A percentile compares a stretch with the other conserved stretches of the same genome.
Evolutionary conservation across 2,329 filamentous ascomycete genomes (phyloP).

Genomic region (Intubia oerlemansii): DNA sequence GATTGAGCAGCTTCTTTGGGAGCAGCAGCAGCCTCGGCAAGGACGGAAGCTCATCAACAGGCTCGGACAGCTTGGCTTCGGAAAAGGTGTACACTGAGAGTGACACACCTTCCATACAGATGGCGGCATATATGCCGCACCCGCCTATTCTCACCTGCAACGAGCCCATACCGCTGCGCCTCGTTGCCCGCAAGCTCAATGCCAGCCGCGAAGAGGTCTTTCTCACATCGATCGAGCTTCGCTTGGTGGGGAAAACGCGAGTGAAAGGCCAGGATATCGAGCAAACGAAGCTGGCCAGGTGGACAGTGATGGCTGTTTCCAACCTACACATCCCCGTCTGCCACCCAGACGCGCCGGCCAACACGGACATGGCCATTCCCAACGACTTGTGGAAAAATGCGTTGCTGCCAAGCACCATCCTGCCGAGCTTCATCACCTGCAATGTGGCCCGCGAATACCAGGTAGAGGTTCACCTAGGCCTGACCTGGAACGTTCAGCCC

Average conservation of each 20-base stretch:
- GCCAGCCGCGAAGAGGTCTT: slow-evolving; percentile 49
- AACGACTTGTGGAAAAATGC: slow-evolving; percentile 49
- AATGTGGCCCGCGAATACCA: slow-evolving; percentile 70
- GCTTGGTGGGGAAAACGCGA: slow-evolving; percentile 59
- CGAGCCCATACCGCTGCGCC: slow-evolving; percentile 56
- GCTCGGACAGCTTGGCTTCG: slow-evolving; percentile 17
- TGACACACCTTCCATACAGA: slow-evolving; percentile 42
- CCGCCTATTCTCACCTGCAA: slow-evolving; percentile 82
- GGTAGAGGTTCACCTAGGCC: slow-evolving; percentile 58
- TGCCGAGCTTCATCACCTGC: slow-evolving; percentile 73
- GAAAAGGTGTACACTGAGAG: slow-evolving; percentile 17
- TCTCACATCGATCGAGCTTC: slow-evolving; percentile 60
- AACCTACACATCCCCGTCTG: slow-evolving; percentile 54
- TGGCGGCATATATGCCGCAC: slow-evolving; percentile 60
- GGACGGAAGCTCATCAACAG: too few species aligned
- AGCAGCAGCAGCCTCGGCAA: slow-evolving; percentile 1
- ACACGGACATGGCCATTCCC: slow-evolving; percentile 49
- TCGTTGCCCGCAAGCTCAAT: slow-evolving; percentile 59
- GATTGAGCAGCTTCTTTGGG: slow-evolving; percentile 8
- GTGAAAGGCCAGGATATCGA: slow-evolving; percentile 58
- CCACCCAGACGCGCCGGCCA: slow-evolving; percentile 31
- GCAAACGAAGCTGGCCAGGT: slow-evolving; percentile 49
- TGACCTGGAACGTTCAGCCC: slow-evolving; percentile 47
- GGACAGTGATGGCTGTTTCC: slow-evolving; percentile 51
- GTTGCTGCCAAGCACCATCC: slow-evolving; percentile 63